A percentile compares a stretch with the other conserved stretches of the same genome.
phyloP scores from a whole-genome alignment of 2,329 filamentous ascomycete genomes.

The Neonectria hederae region DNA sequence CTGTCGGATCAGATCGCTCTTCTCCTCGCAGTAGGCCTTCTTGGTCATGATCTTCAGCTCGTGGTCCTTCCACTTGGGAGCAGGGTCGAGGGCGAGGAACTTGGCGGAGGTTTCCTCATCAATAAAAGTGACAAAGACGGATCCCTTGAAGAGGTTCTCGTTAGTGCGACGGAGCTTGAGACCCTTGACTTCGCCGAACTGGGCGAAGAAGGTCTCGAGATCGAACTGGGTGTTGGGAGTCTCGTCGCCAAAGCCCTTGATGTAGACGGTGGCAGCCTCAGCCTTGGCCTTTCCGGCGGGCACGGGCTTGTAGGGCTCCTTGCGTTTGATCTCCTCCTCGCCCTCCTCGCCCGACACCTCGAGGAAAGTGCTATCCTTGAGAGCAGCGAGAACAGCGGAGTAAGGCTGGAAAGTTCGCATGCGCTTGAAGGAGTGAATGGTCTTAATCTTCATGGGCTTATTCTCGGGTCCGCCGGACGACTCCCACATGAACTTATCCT shows the following conservation, averaged over 20 bases:
- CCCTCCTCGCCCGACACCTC: slow-evolving; percentile 79
- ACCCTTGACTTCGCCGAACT: slow-evolving; percentile 80
- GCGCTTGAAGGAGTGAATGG: slow-evolving; percentile 88
- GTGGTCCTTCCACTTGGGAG: slow-evolving; percentile 84
- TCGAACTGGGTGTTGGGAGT: slow-evolving; percentile 88
- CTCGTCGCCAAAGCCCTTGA: slow-evolving; percentile 92
- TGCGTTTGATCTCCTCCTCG: slow-evolving; percentile 78
- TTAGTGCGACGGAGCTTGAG: slow-evolving; percentile 85
- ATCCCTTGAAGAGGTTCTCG: slow-evolving; percentile 88
- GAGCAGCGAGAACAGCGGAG: slow-evolving; percentile 81
- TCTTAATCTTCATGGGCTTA: slow-evolving; percentile 80
- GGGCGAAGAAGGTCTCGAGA: slow-evolving; percentile 89
- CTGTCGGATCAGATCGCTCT: slow-evolving; percentile 75
- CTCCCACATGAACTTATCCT: slow-evolving; percentile 87
- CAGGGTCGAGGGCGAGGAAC: slow-evolving; percentile 82
- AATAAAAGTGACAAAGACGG: slow-evolving; percentile 93
- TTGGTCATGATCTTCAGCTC: slow-evolving; percentile 88
- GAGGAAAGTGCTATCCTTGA: slow-evolving; percentile 79
- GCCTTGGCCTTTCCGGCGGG: slow-evolving; percentile 70
- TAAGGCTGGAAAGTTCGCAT: slow-evolving; percentile 96
- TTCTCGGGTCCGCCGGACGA: slow-evolving; percentile 82
- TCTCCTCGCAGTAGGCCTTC: slow-evolving; percentile 84
- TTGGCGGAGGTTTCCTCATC: slow-evolving; percentile 79
- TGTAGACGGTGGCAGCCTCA: slow-evolving; percentile 83
- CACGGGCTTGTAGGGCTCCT: slow-evolving; percentile 71